These are phyloP conservation scores for Cadophora sp. DNA, from an alignment of 2,329 filamentous ascomycete genomes.

Conservation along the genomic window DNA sequence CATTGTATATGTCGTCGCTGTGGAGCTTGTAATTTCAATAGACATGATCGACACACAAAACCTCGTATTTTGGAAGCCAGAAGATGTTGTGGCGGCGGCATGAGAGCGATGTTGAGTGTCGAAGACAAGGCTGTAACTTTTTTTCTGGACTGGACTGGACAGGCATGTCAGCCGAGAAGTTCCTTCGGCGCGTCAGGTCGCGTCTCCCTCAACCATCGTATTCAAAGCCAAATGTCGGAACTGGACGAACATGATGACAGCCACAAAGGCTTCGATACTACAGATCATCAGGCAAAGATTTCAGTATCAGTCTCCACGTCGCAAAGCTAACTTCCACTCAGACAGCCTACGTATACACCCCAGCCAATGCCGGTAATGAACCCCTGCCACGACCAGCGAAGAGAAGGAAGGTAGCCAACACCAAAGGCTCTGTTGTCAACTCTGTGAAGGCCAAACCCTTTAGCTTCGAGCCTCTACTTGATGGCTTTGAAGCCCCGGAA, in stretches of 20 bases:
- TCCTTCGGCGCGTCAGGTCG: conserved; percentile 4
- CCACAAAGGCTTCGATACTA: conserved; percentile 39
- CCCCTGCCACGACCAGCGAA: conserved; percentile 44
- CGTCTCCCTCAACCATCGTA: conserved; percentile 11
- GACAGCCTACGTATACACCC: conserved; percentile 48
- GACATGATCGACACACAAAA: conserved; percentile 44
- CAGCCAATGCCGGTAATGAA: conserved; percentile 29
- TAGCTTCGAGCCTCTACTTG: conserved; percentile 59
- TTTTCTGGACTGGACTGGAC: neutral
- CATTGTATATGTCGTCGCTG: conserved; percentile 33
- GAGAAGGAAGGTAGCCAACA: conserved; percentile 44
- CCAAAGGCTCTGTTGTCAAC: conserved; percentile 24
- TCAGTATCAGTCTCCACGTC: neutral
- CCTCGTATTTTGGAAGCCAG: conserved; percentile 39
- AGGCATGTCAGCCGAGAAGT: conserved; percentile 28
- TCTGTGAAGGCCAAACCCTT: conserved; percentile 14
- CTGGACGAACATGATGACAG: conserved; percentile 36
- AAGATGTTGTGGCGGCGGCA: conserved; percentile 41
- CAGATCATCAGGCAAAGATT: conserved; percentile 44
- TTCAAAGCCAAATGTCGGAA: conserved; percentile 40
- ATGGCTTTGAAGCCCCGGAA: conserved; percentile 57
- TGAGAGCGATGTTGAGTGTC: conserved; percentile 36
- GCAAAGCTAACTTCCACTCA: conserved; percentile 29
- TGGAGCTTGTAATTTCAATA: conserved; percentile 37
- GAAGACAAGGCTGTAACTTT: conserved; percentile 19